phyloP scores from a whole-genome alignment of 495 filamentous ascomycete species.

The Xylaria cubensis region DNA sequence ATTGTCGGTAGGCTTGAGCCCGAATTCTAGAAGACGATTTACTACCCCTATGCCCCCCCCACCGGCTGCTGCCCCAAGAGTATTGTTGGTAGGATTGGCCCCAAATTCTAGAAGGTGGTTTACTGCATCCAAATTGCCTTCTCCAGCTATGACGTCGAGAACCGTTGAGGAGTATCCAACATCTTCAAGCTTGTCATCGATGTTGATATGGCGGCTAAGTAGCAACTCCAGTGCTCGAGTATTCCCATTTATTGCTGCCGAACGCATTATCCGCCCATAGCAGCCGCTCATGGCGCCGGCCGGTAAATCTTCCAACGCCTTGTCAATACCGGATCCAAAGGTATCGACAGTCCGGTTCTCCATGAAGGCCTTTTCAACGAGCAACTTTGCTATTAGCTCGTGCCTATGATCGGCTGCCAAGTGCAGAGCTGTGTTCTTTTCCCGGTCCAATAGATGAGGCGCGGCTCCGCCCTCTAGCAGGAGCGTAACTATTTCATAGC shows the following conservation, averaged over 20 bases:
- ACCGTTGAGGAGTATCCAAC: not conserved
- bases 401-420: not conserved
- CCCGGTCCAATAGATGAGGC: not conserved
- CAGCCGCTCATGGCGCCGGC: not conserved
- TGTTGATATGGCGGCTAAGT: not conserved
- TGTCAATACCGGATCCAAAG: not conserved
- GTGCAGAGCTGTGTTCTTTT: not conserved
- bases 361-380: not conserved
- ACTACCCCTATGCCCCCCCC: not conserved
- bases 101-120: not conserved
- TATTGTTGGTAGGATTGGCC: not conserved
- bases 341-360: not conserved
- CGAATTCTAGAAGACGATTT: not conserved
- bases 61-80: not conserved
- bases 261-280: not conserved
- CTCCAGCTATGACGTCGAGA: not conserved
- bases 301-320: not conserved
- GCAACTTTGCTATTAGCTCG: not conserved
- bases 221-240: not conserved
- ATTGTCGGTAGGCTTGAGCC: not conserved
- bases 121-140: not conserved
- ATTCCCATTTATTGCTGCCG: not conserved
- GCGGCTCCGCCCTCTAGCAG: conserved; percentile 11
- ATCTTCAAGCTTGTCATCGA: not conserved
- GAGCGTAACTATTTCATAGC: conserved; percentile 11